A percentile compares a stretch with the other conserved stretches of the same genome.
Conservation (phyloP, 352 stramenopile species). For the Peronospora destructor region DNA sequence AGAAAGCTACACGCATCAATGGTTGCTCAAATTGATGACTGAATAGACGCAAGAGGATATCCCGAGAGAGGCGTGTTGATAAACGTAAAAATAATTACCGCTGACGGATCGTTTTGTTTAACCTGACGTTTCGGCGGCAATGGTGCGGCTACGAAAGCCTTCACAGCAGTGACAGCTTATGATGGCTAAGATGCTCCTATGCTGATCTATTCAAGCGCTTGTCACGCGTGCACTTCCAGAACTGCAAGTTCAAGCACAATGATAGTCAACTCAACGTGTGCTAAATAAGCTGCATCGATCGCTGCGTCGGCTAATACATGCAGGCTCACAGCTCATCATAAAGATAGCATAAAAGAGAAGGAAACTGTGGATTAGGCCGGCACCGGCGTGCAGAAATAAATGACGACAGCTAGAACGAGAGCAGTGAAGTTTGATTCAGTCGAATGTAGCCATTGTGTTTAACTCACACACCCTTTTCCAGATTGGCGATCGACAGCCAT, state of each 20-base stretch:
- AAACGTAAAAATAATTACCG: no score
- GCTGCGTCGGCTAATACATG: slow-evolving; percentile 97
- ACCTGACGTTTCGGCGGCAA: slow-evolving; percentile 76
- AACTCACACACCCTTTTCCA: no score
- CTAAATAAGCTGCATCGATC: slow-evolving; percentile 97
- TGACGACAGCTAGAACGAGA: background rate
- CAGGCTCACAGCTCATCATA: slow-evolving; percentile 92
- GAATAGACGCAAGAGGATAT: no score
- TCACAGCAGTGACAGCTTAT: slow-evolving; percentile 75
- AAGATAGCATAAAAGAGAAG: slow-evolving; percentile 94
- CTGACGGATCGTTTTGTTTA: background rate
- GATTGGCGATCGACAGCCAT: no score
- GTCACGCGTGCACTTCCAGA: slow-evolving; percentile 88
- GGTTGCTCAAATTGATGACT: no score
- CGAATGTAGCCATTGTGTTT: no score
- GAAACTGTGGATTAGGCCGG: slow-evolving; percentile 76
- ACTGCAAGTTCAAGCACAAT: slow-evolving; percentile 93
- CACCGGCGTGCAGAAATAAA: slow-evolving; percentile 39
- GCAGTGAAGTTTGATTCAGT: no score
- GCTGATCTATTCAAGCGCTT: slow-evolving; percentile 91
- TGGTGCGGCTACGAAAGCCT: slow-evolving; percentile 34
- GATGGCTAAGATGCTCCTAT: slow-evolving; percentile 89
- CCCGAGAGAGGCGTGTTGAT: no score
- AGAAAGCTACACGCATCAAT: no score
- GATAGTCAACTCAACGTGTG: slow-evolving; percentile 94